Conservation (phyloP, 805 yeast genomes). For the Maudiozyma saulgeensis region DNA sequence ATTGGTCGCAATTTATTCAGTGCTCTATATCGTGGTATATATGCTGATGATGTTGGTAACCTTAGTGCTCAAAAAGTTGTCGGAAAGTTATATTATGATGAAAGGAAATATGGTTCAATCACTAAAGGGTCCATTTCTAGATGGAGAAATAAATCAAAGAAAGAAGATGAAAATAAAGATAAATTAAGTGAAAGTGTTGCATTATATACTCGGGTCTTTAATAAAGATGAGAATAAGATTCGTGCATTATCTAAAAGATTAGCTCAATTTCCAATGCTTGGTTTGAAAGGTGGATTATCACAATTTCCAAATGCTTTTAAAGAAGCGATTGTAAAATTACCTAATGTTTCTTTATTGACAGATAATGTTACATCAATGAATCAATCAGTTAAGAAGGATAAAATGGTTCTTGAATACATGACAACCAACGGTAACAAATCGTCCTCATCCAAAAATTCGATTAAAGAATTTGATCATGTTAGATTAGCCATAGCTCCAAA, state of each 20-base stretch:
- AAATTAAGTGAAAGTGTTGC: constrained; percentile 25
- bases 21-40: constrained; percentile 82
- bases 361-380: constrained; percentile 5
- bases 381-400: background rate
- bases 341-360: constrained; percentile 27
- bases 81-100: constrained; percentile 47
- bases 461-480: constrained; percentile 41
- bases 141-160: constrained; percentile 16
- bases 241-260: constrained; percentile 30
- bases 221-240: constrained; percentile 33
- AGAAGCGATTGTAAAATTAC: constrained; percentile 28
- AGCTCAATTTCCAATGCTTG: constrained; percentile 52
- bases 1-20: constrained; percentile 53
- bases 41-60: constrained; percentile 69
- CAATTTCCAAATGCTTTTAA: constrained; percentile 39
- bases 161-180: constrained; percentile 5
- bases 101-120: constrained; percentile 50
- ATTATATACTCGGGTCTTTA: constrained; percentile 33
- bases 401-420: background rate
- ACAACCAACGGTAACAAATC: background rate
- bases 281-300: constrained; percentile 48
- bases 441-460: background rate
- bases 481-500: constrained; percentile 48
- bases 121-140: constrained; percentile 37
- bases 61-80: constrained; percentile 59